A percentile compares a stretch with the other conserved stretches of the same genome.
Conservation (phyloP, 164 flowering plant genomes). For the Euptelea pleiosperma region DNA sequence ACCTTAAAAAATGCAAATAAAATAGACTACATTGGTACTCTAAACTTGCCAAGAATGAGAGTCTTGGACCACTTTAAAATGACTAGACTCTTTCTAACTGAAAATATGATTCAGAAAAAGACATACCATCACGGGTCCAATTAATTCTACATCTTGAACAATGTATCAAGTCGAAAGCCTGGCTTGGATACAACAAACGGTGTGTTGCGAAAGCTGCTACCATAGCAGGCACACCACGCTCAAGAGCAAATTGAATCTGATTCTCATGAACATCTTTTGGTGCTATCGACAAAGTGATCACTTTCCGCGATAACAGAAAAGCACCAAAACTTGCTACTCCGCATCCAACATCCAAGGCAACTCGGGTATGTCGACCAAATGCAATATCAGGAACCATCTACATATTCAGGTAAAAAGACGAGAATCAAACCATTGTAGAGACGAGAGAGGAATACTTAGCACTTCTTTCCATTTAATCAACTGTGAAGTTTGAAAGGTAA, state of each 20-base stretch:
- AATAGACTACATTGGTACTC: background rate
- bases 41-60: background rate
- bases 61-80: background rate
- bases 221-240: constrained; percentile 71
- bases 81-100: background rate
- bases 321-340: constrained; percentile 77
- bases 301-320: constrained; percentile 46
- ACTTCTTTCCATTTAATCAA: background rate
- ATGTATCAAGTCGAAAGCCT: constrained; percentile 63
- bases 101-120: constrained; percentile 2
- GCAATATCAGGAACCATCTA: constrained; percentile 62
- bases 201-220: constrained; percentile 57
- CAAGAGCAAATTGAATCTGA: constrained; percentile 69
- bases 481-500: background rate
- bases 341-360: constrained; percentile 62
- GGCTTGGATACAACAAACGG: constrained; percentile 59
- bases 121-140: constrained; percentile 68
- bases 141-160: constrained; percentile 66
- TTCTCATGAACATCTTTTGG: constrained; percentile 73
- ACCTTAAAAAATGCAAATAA: background rate
- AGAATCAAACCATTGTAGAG: background rate
- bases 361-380: constrained; percentile 49
- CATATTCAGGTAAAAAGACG: constrained; percentile 6
- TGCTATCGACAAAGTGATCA: constrained; percentile 48
- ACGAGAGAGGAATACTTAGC: background rate